Percentiles rank a stretch among this genome's conserved stretches.
Evolutionary conservation across 208 protist genomes (phyloP).

Genomic region (Leishmania tropica): DNA sequence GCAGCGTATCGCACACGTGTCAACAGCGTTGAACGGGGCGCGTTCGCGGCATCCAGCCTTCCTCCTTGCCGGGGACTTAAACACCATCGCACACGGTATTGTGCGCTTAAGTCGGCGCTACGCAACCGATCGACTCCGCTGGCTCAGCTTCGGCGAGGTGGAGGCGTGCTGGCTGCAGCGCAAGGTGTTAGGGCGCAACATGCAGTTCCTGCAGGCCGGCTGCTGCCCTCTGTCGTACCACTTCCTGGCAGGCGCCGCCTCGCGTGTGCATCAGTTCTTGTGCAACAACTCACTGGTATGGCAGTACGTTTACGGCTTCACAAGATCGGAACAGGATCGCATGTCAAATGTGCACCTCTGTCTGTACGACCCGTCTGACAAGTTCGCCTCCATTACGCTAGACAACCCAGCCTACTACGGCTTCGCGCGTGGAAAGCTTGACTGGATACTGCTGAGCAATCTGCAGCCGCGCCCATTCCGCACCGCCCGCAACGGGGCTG

Average conservation of each 20-base stretch:
- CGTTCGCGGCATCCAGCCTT: slow-evolving; percentile 36
- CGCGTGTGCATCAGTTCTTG: slow-evolving; percentile 40
- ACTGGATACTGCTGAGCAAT: slow-evolving; percentile 84
- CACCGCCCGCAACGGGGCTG: slow-evolving; percentile 18
- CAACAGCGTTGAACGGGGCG: slow-evolving; percentile 1
- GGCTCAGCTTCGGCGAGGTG: slow-evolving; percentile 62
- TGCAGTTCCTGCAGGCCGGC: slow-evolving; percentile 36
- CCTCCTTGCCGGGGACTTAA: slow-evolving; percentile 81
- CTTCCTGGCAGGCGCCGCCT: slow-evolving; percentile 45
- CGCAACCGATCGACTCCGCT: slow-evolving; percentile 57
- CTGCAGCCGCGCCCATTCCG: slow-evolving; percentile 31
- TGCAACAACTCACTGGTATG: slow-evolving; percentile 63
- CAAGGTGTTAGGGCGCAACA: slow-evolving; percentile 61
- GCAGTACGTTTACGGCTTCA: slow-evolving; percentile 67
- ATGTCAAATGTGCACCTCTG: slow-evolving; percentile 57
- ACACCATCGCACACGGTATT: slow-evolving; percentile 80
- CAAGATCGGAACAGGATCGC: slow-evolving; percentile 24
- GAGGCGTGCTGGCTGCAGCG: slow-evolving; percentile 85
- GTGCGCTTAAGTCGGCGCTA: slow-evolving; percentile 52
- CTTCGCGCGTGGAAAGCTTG: slow-evolving; percentile 71
- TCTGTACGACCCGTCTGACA: slow-evolving; percentile 78
- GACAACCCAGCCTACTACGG: slow-evolving; percentile 62
- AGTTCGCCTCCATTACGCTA: slow-evolving; percentile 66
- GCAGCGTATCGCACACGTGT: slow-evolving; percentile 28
- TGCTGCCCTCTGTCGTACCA: slow-evolving; percentile 68